Conservation (phyloP, 176 grass and related monocot genomes). For the Zoysia pacifica region DNA sequence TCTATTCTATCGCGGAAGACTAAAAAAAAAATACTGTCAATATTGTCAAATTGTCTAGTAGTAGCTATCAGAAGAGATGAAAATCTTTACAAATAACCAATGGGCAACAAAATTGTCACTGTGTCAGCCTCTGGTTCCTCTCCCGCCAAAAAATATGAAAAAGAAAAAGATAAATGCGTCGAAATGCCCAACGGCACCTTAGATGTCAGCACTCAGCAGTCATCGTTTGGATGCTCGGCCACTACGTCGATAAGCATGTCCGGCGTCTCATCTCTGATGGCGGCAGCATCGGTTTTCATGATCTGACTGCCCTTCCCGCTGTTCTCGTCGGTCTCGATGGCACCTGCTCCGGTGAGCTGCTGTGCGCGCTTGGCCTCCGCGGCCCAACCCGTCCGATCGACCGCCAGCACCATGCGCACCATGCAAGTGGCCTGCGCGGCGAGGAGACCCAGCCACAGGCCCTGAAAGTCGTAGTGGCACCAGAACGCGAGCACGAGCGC, state of each 20-base stretch:
- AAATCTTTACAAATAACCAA: slow-evolving; percentile 51
- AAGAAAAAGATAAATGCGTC: not conserved
- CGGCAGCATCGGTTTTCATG: not conserved
- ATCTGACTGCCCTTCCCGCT: not conserved
- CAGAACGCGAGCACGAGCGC: slow-evolving; percentile 75
- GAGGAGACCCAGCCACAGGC: slow-evolving; percentile 82
- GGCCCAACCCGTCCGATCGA: slow-evolving; percentile 60
- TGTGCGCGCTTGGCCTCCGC: slow-evolving; percentile 66
- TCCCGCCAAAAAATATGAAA: slow-evolving; percentile 55
- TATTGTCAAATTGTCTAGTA: slow-evolving; percentile 13
- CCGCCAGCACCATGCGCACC: slow-evolving; percentile 67
- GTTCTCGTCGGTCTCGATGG: not conserved
- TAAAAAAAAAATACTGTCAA: not conserved
- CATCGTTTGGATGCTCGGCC: slow-evolving; percentile 37
- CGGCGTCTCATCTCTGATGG: slow-evolving; percentile 22
- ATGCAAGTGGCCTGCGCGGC: slow-evolving; percentile 67
- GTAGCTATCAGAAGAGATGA: not conserved
- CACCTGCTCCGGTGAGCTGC: slow-evolving; percentile 53
- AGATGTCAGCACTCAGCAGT: slow-evolving; percentile 24
- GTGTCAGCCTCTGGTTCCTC: slow-evolving; percentile 39
- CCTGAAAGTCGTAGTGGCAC: slow-evolving; percentile 66
- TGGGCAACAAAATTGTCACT: slow-evolving; percentile 49
- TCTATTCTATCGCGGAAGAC: not conserved
- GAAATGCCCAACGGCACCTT: slow-evolving; percentile 1
- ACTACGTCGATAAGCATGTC: slow-evolving; percentile 35